A percentile compares a stretch with the other conserved stretches of the same genome.
phyloP scores from a whole-genome alignment of 148 eudicot species.

The Polygonum aviculare region DNA sequence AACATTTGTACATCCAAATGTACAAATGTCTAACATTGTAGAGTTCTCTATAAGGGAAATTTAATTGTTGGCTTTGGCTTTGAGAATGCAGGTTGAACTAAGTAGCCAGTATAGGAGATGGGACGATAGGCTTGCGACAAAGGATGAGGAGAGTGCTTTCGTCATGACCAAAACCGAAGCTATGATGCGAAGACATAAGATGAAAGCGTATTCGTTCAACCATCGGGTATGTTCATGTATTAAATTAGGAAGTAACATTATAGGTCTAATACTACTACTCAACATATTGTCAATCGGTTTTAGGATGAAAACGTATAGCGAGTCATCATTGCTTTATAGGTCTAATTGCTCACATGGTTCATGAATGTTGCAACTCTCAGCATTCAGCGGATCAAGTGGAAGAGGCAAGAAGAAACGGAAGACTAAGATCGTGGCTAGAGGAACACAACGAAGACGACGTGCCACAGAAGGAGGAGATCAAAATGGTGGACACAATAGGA shows the following conservation, averaged over 20 bases:
- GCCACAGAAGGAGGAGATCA: constrained; percentile 25
- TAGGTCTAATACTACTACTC: too few species aligned
- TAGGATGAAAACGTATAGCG: too few species aligned
- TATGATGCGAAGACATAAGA: constrained; percentile 42
- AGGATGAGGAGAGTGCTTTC: constrained; percentile 38
- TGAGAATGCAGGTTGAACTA: constrained; percentile 34
- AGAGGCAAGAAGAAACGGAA: constrained; percentile 32
- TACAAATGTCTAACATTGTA: not conserved
- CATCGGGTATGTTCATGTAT: constrained; percentile 34
- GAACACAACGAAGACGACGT: constrained; percentile 45
- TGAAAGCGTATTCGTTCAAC: constrained; percentile 39
- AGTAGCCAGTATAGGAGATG: constrained; percentile 36
- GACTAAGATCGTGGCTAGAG: constrained; percentile 55
- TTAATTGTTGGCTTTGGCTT: not conserved
- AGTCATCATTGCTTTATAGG: too few species aligned
- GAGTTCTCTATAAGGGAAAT: not conserved
- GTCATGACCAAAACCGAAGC: constrained; percentile 49
- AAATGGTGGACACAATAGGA: constrained; percentile 19
- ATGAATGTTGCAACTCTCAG: constrained; percentile 24
- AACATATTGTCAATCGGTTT: too few species aligned
- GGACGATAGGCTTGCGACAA: constrained; percentile 48
- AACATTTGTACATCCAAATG: not conserved
- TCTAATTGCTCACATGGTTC: too few species aligned
- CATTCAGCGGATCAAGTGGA: constrained; percentile 47
- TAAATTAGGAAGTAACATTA: too few species aligned